phyloP scores from a whole-genome alignment of 1,284 basidiomycete genomes.

The Coriolopsis trogii region DNA sequence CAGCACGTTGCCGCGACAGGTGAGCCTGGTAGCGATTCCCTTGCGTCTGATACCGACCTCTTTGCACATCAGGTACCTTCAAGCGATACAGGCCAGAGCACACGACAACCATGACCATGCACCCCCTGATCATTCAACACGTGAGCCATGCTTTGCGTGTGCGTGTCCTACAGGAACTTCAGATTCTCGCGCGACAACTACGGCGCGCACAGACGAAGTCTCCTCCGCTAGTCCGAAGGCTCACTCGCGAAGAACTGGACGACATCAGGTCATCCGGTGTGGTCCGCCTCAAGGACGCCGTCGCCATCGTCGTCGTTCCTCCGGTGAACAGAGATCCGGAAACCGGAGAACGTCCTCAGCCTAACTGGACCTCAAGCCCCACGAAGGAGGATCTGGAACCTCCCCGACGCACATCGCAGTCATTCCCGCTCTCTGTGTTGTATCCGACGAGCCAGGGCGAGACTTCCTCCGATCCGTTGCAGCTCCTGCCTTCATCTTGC shows the following conservation, averaged over 20 bases:
- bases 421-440: slow-evolving; percentile 44
- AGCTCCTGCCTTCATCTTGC: slow-evolving; percentile 42
- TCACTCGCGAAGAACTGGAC: slow-evolving; percentile 63
- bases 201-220: slow-evolving; percentile 29
- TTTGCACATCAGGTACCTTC: slow-evolving; percentile 3
- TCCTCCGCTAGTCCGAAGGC: slow-evolving; percentile 54
- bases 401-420: slow-evolving; percentile 2
- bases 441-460: slow-evolving; percentile 32
- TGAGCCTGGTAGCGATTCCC: slow-evolving; percentile 25
- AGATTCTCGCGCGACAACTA: slow-evolving; percentile 53
- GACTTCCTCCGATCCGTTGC: slow-evolving; percentile 1
- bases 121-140: slow-evolving; percentile 51
- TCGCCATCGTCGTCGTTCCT: slow-evolving; percentile 71
- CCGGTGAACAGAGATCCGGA: slow-evolving; percentile 59
- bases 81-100: slow-evolving; percentile 12
- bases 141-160: slow-evolving; percentile 67
- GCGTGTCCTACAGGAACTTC: slow-evolving; percentile 73
- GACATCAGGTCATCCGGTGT: slow-evolving; percentile 47
- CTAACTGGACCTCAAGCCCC: slow-evolving; percentile 46
- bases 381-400: slow-evolving; percentile 20
- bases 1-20: slow-evolving; percentile 36
- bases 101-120: slow-evolving; percentile 19
- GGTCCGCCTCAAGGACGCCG: slow-evolving; percentile 53
- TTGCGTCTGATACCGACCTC: neutral
- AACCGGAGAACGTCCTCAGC: slow-evolving; percentile 47